Evolutionary conservation across 306 rosid species (phyloP).

Genomic region (Sesbania bispinosa): DNA sequence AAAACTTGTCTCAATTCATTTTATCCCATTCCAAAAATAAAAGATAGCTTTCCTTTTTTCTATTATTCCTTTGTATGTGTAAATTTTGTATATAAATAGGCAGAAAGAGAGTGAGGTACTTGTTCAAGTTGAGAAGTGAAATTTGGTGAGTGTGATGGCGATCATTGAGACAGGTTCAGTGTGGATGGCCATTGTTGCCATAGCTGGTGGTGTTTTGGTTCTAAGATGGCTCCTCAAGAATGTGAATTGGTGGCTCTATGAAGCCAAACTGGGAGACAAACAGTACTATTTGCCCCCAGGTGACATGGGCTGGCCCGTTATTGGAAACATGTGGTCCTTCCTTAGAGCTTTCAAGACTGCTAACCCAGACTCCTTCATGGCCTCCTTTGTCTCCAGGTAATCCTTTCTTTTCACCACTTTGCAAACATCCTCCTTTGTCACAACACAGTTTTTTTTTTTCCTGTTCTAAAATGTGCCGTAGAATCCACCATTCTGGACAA

Average conservation of each 20-base stretch:
- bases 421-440: too few species aligned
- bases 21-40: too few species aligned
- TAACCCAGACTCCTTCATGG: slow-evolving; percentile 65
- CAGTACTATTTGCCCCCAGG: slow-evolving; percentile 69
- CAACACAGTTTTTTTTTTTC: background rate
- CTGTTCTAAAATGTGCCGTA: background rate
- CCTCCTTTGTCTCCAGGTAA: slow-evolving; percentile 52
- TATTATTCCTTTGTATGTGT: too few species aligned
- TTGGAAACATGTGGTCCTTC: slow-evolving; percentile 91
- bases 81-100: too few species aligned
- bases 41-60: too few species aligned
- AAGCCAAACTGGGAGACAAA: slow-evolving; percentile 43
- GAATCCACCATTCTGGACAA: background rate
- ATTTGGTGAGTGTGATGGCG: too few species aligned
- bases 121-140: too few species aligned
- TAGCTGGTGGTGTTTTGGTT: slow-evolving; percentile 8
- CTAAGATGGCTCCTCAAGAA: slow-evolving; percentile 40
- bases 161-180: background rate
- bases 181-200: background rate
- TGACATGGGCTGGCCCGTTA: slow-evolving; percentile 73
- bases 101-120: too few species aligned
- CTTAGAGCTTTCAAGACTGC: slow-evolving; percentile 69
- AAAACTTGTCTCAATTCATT: too few species aligned
- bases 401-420: background rate
- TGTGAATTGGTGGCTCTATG: slow-evolving; percentile 54